phyloP scores from a whole-genome alignment of 495 filamentous ascomycete genomes.

The Penicillium longicatenatum region DNA sequence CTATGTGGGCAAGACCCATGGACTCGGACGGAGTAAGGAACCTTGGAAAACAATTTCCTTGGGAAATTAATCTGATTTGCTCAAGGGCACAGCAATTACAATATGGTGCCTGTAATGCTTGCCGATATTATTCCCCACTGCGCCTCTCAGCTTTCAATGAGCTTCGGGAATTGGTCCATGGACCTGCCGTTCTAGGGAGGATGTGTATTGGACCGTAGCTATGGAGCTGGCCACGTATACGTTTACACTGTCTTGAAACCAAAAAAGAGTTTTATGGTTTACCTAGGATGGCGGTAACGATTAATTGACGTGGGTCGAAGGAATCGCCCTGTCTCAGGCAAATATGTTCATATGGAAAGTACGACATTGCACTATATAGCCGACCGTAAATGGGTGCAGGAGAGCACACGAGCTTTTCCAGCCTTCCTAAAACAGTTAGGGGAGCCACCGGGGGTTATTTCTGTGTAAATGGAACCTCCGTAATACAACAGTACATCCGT shows the following conservation, averaged over 20 bases:
- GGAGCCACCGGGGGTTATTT: neutral
- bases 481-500: neutral
- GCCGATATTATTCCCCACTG: conserved; percentile 10
- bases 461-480: neutral
- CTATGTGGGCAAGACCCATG: conserved; percentile 18
- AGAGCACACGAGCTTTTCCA: conserved; percentile 6
- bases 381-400: neutral
- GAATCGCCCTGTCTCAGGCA: neutral
- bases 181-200: conserved; percentile 6
- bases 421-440: conserved; percentile 15
- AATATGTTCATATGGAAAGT: neutral
- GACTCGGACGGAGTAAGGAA: neutral
- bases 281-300: neutral
- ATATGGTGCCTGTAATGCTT: conserved; percentile 17
- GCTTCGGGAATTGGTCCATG: conserved; percentile 1
- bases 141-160: neutral
- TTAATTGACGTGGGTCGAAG: neutral
- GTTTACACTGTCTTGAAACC: too few relatives aligned
- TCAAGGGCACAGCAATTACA: neutral
- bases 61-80: conserved; percentile 17
- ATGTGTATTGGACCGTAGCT: neutral
- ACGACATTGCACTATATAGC: neutral
- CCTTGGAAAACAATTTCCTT: conserved; percentile 16
- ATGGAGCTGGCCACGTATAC: neutral
- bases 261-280: neutral